Evolutionary conservation across 352 stramenopile species (phyloP).

Genomic region (Pythium coloratum): DNA sequence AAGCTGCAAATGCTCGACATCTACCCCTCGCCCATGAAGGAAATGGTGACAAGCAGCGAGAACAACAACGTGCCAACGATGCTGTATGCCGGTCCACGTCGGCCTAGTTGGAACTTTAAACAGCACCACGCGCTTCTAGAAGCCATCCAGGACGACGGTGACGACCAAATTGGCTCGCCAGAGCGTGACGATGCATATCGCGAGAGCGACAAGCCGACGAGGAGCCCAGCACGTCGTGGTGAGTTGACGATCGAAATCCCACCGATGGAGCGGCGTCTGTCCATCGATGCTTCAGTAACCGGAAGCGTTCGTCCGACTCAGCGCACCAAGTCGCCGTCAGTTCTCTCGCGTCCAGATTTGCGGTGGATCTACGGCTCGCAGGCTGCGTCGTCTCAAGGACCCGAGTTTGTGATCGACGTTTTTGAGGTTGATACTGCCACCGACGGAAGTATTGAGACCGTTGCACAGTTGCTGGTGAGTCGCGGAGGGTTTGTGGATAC

Average conservation of each 20-base stretch:
- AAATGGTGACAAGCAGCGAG: conserved; percentile 15
- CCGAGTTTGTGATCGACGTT: conserved; percentile 40
- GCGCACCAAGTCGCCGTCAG: conserved; percentile 42
- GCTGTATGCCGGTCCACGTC: conserved; percentile 32
- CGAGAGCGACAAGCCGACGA: conserved; percentile 4
- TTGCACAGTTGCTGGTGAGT: conserved; percentile 57
- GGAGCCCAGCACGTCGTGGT: conserved; percentile 2
- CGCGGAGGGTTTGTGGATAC: conserved; percentile 50
- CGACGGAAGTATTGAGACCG: background rate
- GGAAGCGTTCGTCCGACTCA: conserved; percentile 24
- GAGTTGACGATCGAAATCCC: conserved; percentile 17
- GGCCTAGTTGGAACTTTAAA: conserved; percentile 64
- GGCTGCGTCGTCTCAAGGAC: conserved; percentile 44
- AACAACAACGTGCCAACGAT: conserved; percentile 8
- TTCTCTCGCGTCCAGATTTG: conserved; percentile 41
- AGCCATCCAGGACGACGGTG: conserved; percentile 48
- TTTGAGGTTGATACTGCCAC: conserved; percentile 18
- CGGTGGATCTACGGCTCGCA: conserved; percentile 33
- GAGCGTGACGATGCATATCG: conserved; percentile 11
- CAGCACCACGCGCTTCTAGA: conserved; percentile 58
- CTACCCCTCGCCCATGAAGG: conserved; percentile 71
- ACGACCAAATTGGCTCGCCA: conserved; percentile 23
- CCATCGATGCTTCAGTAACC: conserved; percentile 14
- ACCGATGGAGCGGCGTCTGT: conserved; percentile 16
- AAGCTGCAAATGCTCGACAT: conserved; percentile 53